Percentiles rank a stretch among this genome's conserved stretches.
Conservation (phyloP, 2,329 filamentous ascomycete genomes). For the Ilyonectria destructans region DNA sequence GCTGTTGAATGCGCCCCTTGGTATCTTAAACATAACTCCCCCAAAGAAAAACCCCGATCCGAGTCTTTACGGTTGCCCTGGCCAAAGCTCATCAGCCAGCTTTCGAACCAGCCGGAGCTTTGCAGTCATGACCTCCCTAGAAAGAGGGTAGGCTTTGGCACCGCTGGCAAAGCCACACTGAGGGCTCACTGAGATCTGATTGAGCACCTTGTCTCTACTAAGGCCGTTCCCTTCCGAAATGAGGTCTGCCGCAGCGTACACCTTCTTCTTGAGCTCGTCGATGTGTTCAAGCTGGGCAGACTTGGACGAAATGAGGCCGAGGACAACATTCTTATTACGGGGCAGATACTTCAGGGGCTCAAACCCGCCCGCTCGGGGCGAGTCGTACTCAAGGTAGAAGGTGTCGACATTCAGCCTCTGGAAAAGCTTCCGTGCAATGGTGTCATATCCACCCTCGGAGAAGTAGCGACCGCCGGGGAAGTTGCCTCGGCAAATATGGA, state of each 20-base stretch:
- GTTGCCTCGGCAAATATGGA: slow-evolving; percentile 80
- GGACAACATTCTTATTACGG: slow-evolving; percentile 6
- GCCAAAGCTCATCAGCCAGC: too few relatives aligned
- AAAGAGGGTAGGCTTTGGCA: too few relatives aligned
- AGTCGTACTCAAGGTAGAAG: slow-evolving; percentile 7
- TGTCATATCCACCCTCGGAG: slow-evolving; percentile 75
- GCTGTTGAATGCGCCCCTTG: too few relatives aligned
- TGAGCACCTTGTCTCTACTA: neutral
- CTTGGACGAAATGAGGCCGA: slow-evolving; percentile 16
- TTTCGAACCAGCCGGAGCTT: too few relatives aligned
- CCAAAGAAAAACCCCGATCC: too few relatives aligned
- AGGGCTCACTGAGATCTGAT: slow-evolving; percentile 12
- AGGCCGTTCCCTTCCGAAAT: slow-evolving; percentile 1
- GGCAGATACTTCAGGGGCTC: slow-evolving; percentile 12
- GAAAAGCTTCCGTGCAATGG: slow-evolving; percentile 10
- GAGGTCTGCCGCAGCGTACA: neutral
- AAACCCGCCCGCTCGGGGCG: slow-evolving; percentile 8
- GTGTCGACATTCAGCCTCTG: neutral
- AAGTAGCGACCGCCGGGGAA: slow-evolving; percentile 73
- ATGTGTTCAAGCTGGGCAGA: slow-evolving; percentile 10
- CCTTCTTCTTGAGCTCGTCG: neutral
- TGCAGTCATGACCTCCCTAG: too few relatives aligned
- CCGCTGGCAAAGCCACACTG: slow-evolving; percentile 15
- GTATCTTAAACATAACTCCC: too few relatives aligned
- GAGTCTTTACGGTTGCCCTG: too few relatives aligned